Base-by-base conservation (phyloP, 2,329 filamentous ascomycete species). In the Apiospora saccharicola region DNA sequence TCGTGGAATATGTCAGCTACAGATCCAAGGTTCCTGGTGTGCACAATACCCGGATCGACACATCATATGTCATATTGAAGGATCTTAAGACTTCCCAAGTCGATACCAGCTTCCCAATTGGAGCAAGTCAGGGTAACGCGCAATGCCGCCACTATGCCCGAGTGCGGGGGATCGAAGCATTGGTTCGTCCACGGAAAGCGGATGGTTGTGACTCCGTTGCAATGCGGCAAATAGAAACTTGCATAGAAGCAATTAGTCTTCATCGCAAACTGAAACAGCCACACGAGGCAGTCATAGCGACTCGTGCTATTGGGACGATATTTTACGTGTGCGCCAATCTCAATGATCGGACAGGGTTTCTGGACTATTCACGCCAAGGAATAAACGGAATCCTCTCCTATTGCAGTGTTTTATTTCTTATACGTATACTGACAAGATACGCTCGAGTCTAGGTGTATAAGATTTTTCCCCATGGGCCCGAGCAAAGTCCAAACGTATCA, bases 131-230 rank as follows among this genome's bases (percentile, higher is more conserved):
- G 57, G 57, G 12, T 64, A 37, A 51, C 22, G 34, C 57, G 57
- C 57, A 64, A 41, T 41, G 34, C 57, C 57, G 57, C 34, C 57
- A 64, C 57, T 14, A 41, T 64, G 57, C 57, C 22, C 19, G 41
- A 64, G 57, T 64, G 57, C 57, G 57, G 57, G 51, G 57, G 57
- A 64, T 64, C 57, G 1, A 64, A 41, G 57, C 57, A 37, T 19
- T n/a, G 30, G 30, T 61, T 61, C 22, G 22, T n/a, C 47, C 30
- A 37, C 37, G 34, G 57, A 64, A 64, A 19, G 10, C n/a, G 34
- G 57, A 34, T 64, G 57, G 57, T 19, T n/a, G 34, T 64, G 10
- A 64, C 57, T n/a, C 8, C 57, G 57, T 64, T 37, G 34, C 30
- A 41, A 64, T 61, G 10, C 53, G 53, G 53, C 53, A 41, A 64